A percentile compares a stretch with the other conserved stretches of the same genome.
Evolutionary conservation across 2,329 filamentous ascomycete species (phyloP).

Genomic region (Clonostachys rhizophaga): DNA sequence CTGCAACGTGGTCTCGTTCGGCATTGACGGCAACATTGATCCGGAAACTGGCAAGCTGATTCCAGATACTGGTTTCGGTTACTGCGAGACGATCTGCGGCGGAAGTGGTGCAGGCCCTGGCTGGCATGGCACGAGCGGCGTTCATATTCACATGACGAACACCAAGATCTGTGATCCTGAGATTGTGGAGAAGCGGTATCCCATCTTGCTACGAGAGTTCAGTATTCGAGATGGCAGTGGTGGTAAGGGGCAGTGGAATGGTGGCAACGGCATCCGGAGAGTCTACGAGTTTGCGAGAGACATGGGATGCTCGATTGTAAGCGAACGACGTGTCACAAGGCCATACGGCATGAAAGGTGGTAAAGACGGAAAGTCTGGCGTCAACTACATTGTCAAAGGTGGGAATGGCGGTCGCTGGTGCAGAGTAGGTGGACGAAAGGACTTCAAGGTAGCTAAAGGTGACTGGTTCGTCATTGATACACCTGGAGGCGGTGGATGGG

Average conservation of each 20-base stretch:
- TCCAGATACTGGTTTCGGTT: constrained; percentile 59
- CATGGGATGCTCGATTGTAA: constrained; percentile 69
- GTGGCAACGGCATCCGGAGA: constrained; percentile 67
- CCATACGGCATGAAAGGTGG: constrained; percentile 70
- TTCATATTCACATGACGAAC: constrained; percentile 80
- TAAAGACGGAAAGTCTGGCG: constrained; percentile 57
- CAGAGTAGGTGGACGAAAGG: constrained; percentile 48
- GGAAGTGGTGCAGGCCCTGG: constrained; percentile 66
- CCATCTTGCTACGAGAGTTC: constrained; percentile 57
- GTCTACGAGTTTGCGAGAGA: constrained; percentile 74
- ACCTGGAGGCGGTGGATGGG: constrained; percentile 59
- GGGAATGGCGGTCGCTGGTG: constrained; percentile 23
- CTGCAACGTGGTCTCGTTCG: constrained; percentile 77
- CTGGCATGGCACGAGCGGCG: constrained; percentile 70
- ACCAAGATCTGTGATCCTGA: constrained; percentile 75
- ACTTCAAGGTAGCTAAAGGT: constrained; percentile 49
- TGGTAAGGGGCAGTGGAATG: constrained; percentile 58
- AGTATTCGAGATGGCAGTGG: constrained; percentile 55
- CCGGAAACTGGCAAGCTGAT: constrained; percentile 12
- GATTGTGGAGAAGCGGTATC: constrained; percentile 66
- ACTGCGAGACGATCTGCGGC: constrained; percentile 78
- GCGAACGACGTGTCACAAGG: constrained; percentile 66
- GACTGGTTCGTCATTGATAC: constrained; percentile 57
- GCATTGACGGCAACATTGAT: constrained; percentile 47
- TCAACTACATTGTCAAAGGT: constrained; percentile 37